Evolutionary conservation across 805 yeast genomes (phyloP), one percentile per base, ranked within the genome.

Genomic region (Myxozyma kluyveri): DNA sequence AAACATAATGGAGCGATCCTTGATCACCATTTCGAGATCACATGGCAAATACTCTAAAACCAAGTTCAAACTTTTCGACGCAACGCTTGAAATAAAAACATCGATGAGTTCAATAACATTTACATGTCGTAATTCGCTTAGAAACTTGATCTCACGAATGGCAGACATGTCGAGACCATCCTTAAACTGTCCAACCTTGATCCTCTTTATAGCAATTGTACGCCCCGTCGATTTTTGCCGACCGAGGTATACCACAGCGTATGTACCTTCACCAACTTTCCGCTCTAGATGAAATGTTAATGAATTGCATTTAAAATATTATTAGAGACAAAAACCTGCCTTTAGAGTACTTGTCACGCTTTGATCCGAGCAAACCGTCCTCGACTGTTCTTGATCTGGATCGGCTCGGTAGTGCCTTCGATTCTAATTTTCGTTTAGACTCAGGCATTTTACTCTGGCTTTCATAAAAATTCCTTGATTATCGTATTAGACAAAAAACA

Each of bases 91-190:
- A 22, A 88, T 81, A 68, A 84, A 91, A 5, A 93, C 96, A 66
- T 93, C 97, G 2, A 88, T 75, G 47, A 93, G 74, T 65, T 88
- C 96, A 56, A 93, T 91, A 19, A 93, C 86, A 65, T 90, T 90
- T 19, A 72, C 75, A 66, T 87, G 90, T 43, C 78, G 77, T 49
- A 90, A 67, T 62, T 90, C 97, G 63, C 87, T 95, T 19, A 89
- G 71, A 63, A 86, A 88, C 63, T 89, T 90, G 57, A 89, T 88
- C 67, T 90, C 97, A 59, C 97, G 69, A n/a, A 89, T 79, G 35
- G 99, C 99, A 23, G 96, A 86, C 96, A 93, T 91, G 70, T 93
- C 99, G 47, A 93, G 72, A 0, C 99, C 99, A 71, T 93, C 98
- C 67, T 89, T 88, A 73, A 90, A 90, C 54, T 86, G 83, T 1